These are phyloP conservation scores for Epithemia pelagica DNA, from an alignment of 108 stramenopile genomes.

Conservation along the genomic window DNA sequence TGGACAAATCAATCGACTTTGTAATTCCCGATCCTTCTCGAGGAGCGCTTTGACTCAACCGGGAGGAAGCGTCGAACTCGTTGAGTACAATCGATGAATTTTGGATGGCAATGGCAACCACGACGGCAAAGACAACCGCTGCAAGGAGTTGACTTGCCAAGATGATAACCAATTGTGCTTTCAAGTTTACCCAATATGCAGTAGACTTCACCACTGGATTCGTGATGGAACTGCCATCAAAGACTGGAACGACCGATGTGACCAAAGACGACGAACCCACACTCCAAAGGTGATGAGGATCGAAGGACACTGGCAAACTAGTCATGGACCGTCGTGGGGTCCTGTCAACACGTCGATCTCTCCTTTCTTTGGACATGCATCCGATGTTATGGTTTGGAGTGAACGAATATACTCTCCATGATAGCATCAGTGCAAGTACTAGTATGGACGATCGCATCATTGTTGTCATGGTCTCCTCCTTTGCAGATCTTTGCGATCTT, in stretches of 20 bases:
- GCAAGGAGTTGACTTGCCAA: constrained; percentile 50
- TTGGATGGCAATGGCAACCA: constrained; percentile 24
- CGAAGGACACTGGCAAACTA: too few species aligned
- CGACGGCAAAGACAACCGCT: constrained; percentile 32
- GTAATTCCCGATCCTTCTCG: neutral
- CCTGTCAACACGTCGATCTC: too few species aligned
- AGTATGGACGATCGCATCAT: too few species aligned
- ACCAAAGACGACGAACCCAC: constrained; percentile 1
- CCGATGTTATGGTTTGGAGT: too few species aligned
- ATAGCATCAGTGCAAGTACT: too few species aligned
- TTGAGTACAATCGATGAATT: neutral
- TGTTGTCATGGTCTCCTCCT: too few species aligned
- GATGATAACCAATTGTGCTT: constrained; percentile 32
- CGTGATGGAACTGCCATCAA: constrained; percentile 51
- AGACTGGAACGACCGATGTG: constrained; percentile 14
- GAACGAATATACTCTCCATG: too few species aligned
- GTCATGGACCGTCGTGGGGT: too few species aligned
- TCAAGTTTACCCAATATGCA: constrained; percentile 44
- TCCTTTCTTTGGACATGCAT: too few species aligned
- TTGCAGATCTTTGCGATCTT: too few species aligned
- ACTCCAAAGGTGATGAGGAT: too few species aligned
- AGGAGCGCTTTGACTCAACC: neutral
- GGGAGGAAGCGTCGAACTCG: neutral
- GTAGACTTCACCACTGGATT: constrained; percentile 58
- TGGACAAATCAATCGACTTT: constrained; percentile 36